Base-by-base conservation (phyloP, 139 green algal species). In the Chloropicon primus region DNA sequence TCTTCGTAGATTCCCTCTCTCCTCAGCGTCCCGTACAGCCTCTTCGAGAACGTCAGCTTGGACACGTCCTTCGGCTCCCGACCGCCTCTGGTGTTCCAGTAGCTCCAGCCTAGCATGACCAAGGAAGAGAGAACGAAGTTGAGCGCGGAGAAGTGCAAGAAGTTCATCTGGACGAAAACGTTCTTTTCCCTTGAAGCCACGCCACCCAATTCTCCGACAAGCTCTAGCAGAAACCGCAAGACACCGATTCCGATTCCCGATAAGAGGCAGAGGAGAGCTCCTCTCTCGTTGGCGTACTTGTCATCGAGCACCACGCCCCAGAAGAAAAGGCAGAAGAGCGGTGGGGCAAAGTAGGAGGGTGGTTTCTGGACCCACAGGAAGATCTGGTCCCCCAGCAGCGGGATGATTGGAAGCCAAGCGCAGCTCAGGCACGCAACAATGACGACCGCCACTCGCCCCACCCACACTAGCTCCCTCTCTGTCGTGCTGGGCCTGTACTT, bases 341-440 rank as follows among this genome's bases (percentile, higher is more conserved):
- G 79, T 53, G 79, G 79, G 2, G 79, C 79, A 5, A 83, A 24
- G 62, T 80, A 83, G 10, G 79, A 25, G 23, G 79, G 80, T 2
- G 79, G 79, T 54, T 86, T 83, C 71, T 83, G 79, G 3, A 84
- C 24, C 54, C 82, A 86, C 2, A 85, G 22, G 28, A 83, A 83
- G 62, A 83, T 53, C 79, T 83, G 79, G 21, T 82, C 62, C 25
- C 79, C 79, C 10, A 83, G 28, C 10, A 85, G 54, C 2, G 79
- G 79, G 28, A 83, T 86, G 71, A 83, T 5, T n/a, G 79, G 79
- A 2, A 83, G 79, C 79, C 79, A 83, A 53, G 82, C 21, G 22
- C 82, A 79, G 26, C 22, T 62, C 2, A 83, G 29, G 25, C 78
- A 22, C 17, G 79, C 79, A 3, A 84, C 23, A 2, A 80, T 21